These are phyloP conservation scores for Saccharomycopsis synnaedendra DNA, from an alignment of 805 yeast species.

Conservation along the genomic window DNA sequence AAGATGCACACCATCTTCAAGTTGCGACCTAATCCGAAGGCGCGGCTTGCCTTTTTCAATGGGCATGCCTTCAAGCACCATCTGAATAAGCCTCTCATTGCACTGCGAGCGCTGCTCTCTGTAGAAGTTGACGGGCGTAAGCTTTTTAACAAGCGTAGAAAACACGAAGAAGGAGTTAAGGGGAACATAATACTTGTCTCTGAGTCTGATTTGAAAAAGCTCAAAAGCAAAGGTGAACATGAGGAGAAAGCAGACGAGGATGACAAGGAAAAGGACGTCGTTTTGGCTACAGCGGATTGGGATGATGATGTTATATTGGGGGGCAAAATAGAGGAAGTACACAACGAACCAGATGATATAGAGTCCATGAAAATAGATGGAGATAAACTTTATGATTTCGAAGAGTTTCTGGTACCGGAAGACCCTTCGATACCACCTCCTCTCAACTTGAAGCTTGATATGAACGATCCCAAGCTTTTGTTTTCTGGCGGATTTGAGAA, in stretches of 20 bases:
- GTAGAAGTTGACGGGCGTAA: constrained; percentile 9
- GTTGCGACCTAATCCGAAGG: constrained; percentile 56
- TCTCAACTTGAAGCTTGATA: constrained; percentile 43
- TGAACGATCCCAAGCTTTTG: constrained; percentile 78
- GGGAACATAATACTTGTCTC: constrained; percentile 18
- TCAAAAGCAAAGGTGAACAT: constrained; percentile 17
- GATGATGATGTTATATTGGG: constrained; percentile 53
- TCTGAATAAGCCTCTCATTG: constrained; percentile 5
- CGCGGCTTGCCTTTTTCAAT: constrained; percentile 28
- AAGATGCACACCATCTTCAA: constrained; percentile 57
- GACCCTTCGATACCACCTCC: constrained; percentile 19
- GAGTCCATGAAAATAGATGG: constrained; percentile 18
- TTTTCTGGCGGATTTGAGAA: constrained; percentile 27
- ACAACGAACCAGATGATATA: constrained; percentile 17
- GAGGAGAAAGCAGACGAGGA: constrained; percentile 13
- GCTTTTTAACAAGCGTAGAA: constrained; percentile 5
- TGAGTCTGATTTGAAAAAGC: constrained; percentile 18
- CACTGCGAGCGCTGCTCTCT: constrained; percentile 1
- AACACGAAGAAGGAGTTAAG: background rate
- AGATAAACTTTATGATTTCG: constrained; percentile 19
- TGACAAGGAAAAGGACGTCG: constrained; percentile 38
- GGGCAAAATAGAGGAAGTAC: constrained; percentile 4
- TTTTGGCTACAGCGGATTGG: constrained; percentile 71
- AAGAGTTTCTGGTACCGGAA: constrained; percentile 31
- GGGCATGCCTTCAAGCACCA: constrained; percentile 11